A percentile compares a stretch with the other conserved stretches of the same genome.
These are phyloP conservation scores for Stenocarpella maydis DNA, from an alignment of 2,329 filamentous ascomycete genomes.

Conservation along the genomic window DNA sequence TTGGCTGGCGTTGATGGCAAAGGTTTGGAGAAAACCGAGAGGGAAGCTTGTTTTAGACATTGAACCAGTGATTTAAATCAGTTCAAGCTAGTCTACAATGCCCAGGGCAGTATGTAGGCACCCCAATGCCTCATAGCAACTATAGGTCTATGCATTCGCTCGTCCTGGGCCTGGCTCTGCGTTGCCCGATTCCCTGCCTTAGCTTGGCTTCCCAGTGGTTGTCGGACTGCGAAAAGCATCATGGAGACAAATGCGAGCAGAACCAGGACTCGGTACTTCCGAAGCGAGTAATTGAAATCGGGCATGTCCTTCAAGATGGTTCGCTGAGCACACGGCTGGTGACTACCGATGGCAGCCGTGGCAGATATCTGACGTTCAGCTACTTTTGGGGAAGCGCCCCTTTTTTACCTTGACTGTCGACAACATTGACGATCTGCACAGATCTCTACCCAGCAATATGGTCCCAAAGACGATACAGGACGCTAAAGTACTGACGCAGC, in stretches of 20 bases:
- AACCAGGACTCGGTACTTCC: not conserved
- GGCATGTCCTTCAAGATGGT: not conserved
- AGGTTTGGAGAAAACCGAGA: not conserved
- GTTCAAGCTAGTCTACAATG: slow-evolving; percentile 1
- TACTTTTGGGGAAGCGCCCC: not conserved
- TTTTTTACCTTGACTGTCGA: not conserved
- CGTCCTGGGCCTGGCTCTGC: not conserved
- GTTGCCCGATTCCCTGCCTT: not conserved
- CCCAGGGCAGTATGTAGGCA: not conserved
- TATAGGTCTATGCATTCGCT: not conserved
- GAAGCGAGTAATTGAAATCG: not conserved
- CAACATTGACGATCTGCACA: not conserved
- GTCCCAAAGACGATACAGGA: not conserved
- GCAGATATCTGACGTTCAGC: not conserved
- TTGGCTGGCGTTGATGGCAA: not conserved
- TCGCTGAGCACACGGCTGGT: not conserved
- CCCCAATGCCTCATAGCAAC: not conserved
- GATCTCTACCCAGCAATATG: not conserved
- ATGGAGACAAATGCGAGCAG: not conserved
- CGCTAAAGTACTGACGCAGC: not conserved
- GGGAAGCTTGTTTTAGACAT: not conserved
- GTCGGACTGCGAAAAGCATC: not conserved
- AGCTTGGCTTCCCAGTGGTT: not conserved
- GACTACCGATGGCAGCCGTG: not conserved
- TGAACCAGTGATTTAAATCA: slow-evolving; percentile 2